These are phyloP conservation scores for Dendrobium chrysotoxum DNA, from an alignment of 106 monocot genomes.

Conservation along the genomic window DNA sequence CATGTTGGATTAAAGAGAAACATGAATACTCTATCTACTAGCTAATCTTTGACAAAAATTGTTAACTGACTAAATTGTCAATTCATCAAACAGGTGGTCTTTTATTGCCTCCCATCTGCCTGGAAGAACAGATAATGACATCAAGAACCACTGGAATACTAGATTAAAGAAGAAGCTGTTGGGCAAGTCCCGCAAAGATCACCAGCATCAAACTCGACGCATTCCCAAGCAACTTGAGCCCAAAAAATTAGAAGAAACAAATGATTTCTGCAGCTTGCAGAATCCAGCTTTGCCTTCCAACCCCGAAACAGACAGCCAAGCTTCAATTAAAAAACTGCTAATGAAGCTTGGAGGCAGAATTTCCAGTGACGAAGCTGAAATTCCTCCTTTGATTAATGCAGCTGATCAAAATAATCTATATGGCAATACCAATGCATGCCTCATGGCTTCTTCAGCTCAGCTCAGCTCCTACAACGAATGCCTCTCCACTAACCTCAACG, in stretches of 20 bases:
- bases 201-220: neutral
- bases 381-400: neutral
- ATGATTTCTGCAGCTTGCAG: neutral
- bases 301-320: neutral
- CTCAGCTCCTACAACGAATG: neutral
- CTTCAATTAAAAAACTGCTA: neutral
- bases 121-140: conserved; percentile 82
- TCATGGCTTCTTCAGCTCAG: neutral
- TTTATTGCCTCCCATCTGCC: conserved; percentile 82
- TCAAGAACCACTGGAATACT: conserved; percentile 96
- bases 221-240: neutral
- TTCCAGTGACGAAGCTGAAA: neutral
- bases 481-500: conserved; percentile 32
- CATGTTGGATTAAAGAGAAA: no score
- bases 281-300: neutral
- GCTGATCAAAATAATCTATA: neutral
- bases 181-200: conserved; percentile 17
- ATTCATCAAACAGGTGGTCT: conserved; percentile 56
- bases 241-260: neutral
- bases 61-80: no score
- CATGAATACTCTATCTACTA: no score
- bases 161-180: conserved; percentile 69
- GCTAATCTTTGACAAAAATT: no score
- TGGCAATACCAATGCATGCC: neutral
- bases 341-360: neutral